Conservation (phyloP, 768 basidiomycete genomes). For the Pleurotus ostreatus region DNA sequence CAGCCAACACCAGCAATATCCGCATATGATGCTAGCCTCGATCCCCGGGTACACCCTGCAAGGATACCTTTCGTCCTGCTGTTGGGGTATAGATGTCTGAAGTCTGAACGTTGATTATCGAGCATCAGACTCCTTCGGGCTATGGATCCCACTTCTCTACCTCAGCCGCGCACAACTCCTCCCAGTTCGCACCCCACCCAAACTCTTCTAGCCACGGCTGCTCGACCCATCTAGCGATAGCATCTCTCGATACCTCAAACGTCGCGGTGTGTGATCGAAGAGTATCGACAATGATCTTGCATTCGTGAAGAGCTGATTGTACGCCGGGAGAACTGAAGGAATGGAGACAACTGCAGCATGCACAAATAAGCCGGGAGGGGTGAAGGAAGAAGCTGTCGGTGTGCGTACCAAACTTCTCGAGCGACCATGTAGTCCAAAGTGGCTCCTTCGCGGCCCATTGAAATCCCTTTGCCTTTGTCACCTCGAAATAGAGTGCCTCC, state of each 20-base stretch:
- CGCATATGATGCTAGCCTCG: background rate
- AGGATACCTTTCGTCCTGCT: no score
- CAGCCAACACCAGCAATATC: background rate
- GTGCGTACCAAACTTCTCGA: conserved; percentile 67
- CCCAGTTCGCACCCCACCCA: conserved; percentile 46
- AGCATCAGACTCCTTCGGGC: no score
- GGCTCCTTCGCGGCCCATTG: conserved; percentile 69
- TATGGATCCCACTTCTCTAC: conserved; percentile 42
- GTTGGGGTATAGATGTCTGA: no score
- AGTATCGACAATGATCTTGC: conserved; percentile 49
- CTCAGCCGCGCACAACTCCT: conserved; percentile 50
- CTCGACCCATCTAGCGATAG: conserved; percentile 54
- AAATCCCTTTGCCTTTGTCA: conserved; percentile 67
- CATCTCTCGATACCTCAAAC: conserved; percentile 63
- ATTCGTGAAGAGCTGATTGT: conserved; percentile 59
- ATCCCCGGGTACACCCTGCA: no score
- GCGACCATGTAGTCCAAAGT: conserved; percentile 79
- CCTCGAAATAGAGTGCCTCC: conserved; percentile 63
- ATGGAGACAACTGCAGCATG: conserved; percentile 44
- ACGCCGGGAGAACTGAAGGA: conserved; percentile 53
- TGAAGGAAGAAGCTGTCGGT: background rate
- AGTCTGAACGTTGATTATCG: no score
- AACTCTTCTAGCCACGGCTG: conserved; percentile 64
- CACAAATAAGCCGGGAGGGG: background rate
- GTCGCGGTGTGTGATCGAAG: conserved; percentile 63